These are phyloP conservation scores for Penicillium angulare DNA, from an alignment of 495 filamentous ascomycete genomes.

Conservation along the genomic window DNA sequence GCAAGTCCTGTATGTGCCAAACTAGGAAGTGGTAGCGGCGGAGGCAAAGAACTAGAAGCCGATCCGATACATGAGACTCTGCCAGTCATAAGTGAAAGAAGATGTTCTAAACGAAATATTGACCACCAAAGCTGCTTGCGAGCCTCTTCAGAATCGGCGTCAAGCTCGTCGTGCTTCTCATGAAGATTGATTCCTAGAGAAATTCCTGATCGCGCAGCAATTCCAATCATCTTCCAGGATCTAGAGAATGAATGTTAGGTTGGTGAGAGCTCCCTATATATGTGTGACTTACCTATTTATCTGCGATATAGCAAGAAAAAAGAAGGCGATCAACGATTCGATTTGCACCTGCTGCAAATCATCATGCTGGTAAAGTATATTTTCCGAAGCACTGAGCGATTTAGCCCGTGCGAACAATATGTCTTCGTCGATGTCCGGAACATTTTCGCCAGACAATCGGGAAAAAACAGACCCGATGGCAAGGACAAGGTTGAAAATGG, in stretches of 20 bases:
- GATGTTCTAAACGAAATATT: background rate
- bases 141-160: background rate
- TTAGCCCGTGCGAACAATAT: slow-evolving; percentile 52
- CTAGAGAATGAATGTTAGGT: no score
- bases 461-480: slow-evolving; percentile 53
- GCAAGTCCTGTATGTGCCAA: background rate
- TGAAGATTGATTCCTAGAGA: background rate
- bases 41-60: background rate
- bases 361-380: slow-evolving; percentile 42
- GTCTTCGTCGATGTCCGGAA: slow-evolving; percentile 43
- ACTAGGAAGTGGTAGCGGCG: background rate
- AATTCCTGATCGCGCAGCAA: background rate
- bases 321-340: slow-evolving; percentile 50
- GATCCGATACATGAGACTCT: background rate
- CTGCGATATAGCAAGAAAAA: slow-evolving; percentile 52
- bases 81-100: background rate
- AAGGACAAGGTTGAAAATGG: slow-evolving; percentile 59
- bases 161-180: background rate
- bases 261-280: background rate
- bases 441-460: slow-evolving; percentile 8
- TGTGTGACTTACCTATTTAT: slow-evolving; percentile 48
- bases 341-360: slow-evolving; percentile 55
- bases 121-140: background rate
- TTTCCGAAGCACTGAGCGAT: slow-evolving; percentile 41
- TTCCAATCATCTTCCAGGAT: background rate